Conservation (phyloP, 2,329 filamentous ascomycete species). For the Colletotrichum liaoningense region DNA sequence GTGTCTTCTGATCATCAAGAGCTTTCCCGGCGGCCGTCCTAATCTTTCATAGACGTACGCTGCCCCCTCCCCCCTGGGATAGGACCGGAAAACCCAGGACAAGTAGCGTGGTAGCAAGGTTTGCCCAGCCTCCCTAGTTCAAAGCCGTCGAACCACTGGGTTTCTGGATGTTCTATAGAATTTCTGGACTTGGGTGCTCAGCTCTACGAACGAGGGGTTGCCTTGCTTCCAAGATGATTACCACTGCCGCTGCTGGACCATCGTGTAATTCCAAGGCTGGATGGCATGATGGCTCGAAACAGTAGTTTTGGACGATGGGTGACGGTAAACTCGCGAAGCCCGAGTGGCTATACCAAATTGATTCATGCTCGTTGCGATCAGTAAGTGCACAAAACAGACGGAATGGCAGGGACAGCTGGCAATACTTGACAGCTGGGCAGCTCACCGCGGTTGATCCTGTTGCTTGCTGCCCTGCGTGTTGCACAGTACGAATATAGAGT, state of each 20-base stretch:
- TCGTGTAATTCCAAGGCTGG: slow-evolving; percentile 25
- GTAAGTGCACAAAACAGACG: background rate
- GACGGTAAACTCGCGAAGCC: slow-evolving; percentile 1
- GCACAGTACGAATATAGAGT: background rate
- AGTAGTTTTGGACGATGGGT: slow-evolving; percentile 11
- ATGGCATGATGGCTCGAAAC: slow-evolving; percentile 33
- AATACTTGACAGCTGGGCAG: background rate
- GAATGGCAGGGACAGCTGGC: background rate
- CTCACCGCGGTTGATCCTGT: background rate
- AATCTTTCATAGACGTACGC: background rate
- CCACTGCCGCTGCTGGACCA: background rate
- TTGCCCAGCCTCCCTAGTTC: slow-evolving; percentile 15
- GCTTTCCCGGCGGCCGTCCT: background rate
- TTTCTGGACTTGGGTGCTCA: slow-evolving; percentile 19
- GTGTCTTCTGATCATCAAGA: slow-evolving; percentile 19
- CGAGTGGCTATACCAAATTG: slow-evolving; percentile 1
- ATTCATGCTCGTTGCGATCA: slow-evolving; percentile 1
- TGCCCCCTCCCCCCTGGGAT: slow-evolving; percentile 1
- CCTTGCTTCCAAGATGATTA: background rate
- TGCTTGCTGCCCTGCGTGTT: background rate
- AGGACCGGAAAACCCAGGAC: slow-evolving; percentile 20
- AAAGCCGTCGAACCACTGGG: slow-evolving; percentile 15
- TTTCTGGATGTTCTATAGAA: slow-evolving; percentile 19
- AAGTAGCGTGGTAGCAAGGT: slow-evolving; percentile 10
- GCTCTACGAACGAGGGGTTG: slow-evolving; percentile 14